Conservation (phyloP, 768 basidiomycete genomes). For the Hirschioporus abietinus region DNA sequence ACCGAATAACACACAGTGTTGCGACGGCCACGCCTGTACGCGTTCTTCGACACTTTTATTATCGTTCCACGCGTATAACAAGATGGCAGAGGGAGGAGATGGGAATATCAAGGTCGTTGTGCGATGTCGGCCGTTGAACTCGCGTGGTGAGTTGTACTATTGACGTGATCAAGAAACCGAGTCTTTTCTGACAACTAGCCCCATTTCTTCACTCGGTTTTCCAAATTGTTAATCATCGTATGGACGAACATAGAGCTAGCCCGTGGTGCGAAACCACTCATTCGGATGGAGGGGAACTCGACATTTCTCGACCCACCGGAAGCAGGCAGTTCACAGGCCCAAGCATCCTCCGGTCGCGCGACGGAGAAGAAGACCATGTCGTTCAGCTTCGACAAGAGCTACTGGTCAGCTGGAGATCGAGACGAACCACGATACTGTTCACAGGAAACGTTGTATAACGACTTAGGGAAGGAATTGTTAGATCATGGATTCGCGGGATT, state of each 20-base stretch:
- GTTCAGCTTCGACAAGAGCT: slow-evolving; percentile 96
- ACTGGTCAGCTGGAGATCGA: slow-evolving; percentile 90
- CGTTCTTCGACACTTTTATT: background rate
- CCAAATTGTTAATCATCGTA: background rate
- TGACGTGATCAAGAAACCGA: background rate
- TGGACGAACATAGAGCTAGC: slow-evolving; percentile 61
- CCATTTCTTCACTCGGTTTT: slow-evolving; percentile 1
- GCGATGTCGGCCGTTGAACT: slow-evolving; percentile 95
- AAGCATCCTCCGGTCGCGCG: slow-evolving; percentile 64
- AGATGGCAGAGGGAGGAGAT: slow-evolving; percentile 16
- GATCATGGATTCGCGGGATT: slow-evolving; percentile 96
- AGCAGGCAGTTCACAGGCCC: slow-evolving; percentile 48
- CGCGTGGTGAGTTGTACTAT: slow-evolving; percentile 68
- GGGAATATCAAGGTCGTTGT: slow-evolving; percentile 91
- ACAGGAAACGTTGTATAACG: slow-evolving; percentile 91
- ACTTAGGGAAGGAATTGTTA: slow-evolving; percentile 88
- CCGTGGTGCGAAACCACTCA: slow-evolving; percentile 88
- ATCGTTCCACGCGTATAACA: background rate
- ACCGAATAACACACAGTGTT: background rate
- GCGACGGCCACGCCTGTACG: background rate
- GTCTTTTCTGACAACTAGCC: slow-evolving; percentile 7
- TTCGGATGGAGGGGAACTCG: slow-evolving; percentile 92
- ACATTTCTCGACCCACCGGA: slow-evolving; percentile 92
- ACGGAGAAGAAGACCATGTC: slow-evolving; percentile 85
- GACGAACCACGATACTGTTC: slow-evolving; percentile 90